These are phyloP conservation scores for Ceriops zippeliana DNA, from an alignment of 345 rosid genomes.

Conservation along the genomic window DNA sequence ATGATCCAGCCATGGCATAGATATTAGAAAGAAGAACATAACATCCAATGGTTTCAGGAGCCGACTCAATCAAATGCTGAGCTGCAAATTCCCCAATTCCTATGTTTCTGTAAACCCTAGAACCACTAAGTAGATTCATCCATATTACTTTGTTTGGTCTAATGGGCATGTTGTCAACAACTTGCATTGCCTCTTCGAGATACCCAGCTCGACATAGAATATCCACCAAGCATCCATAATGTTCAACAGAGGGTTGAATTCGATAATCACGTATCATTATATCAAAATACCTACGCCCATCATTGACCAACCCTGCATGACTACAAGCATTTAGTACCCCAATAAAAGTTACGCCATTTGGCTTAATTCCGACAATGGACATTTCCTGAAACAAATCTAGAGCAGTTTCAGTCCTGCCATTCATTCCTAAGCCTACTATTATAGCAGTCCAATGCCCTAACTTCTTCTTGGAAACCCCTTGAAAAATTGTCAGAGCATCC, in stretches of 20 bases:
- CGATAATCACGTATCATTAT: conserved; percentile 30
- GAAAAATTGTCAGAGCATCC: conserved; percentile 34
- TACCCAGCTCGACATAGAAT: conserved; percentile 52
- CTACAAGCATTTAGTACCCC: conserved; percentile 48
- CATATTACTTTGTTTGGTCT: conserved; percentile 40
- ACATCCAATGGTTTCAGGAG: conserved; percentile 33
- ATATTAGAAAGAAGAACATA: conserved; percentile 38
- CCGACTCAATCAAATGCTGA: conserved; percentile 26
- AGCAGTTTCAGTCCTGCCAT: conserved; percentile 44
- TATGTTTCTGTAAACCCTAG: conserved; percentile 33
- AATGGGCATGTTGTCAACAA: conserved; percentile 40
- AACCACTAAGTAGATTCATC: conserved; percentile 48
- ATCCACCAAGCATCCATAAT: conserved; percentile 60
- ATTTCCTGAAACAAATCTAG: conserved; percentile 38
- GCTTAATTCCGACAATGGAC: conserved; percentile 32
- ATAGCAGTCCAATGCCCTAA: conserved; percentile 47
- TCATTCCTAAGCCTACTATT: conserved; percentile 43
- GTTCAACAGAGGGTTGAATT: conserved; percentile 46
- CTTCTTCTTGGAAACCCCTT: conserved; percentile 25
- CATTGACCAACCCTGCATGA: conserved; percentile 49
- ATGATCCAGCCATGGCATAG: conserved; percentile 36
- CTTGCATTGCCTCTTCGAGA: conserved; percentile 42
- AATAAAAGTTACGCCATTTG: conserved; percentile 41
- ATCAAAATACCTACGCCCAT: conserved; percentile 36
- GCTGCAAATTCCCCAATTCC: conserved; percentile 33